phyloP scores from a whole-genome alignment of 2,329 filamentous ascomycete species.

The Helotiales sp. region DNA sequence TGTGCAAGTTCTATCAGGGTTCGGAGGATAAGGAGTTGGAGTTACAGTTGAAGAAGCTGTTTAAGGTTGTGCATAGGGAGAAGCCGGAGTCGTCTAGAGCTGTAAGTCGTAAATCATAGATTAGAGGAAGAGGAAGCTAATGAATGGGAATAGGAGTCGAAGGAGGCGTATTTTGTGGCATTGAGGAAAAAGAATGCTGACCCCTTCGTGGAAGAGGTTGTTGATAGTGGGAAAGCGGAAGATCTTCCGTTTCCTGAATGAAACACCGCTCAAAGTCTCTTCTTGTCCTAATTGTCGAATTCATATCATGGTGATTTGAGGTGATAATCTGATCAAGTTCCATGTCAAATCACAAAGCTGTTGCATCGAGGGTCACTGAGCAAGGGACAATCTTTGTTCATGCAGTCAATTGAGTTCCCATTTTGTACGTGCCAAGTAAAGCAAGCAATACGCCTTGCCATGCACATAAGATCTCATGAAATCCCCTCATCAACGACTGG shows the following conservation, averaged over 20 bases:
- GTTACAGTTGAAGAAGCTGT: constrained; percentile 70
- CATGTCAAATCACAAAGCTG: too few relatives aligned
- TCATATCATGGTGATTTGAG: not conserved
- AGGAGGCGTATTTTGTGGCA: constrained; percentile 84
- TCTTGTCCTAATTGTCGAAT: not conserved
- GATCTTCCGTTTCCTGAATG: not conserved
- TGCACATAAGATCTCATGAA: constrained; percentile 14
- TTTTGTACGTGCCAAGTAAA: constrained; percentile 21
- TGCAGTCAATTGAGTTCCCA: constrained; percentile 17
- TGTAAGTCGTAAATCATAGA: constrained; percentile 52
- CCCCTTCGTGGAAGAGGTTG: not conserved
- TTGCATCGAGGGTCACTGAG: not conserved
- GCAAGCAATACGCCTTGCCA: constrained; percentile 21
- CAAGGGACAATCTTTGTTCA: not conserved
- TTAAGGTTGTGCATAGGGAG: constrained; percentile 77
- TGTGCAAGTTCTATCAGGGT: constrained; percentile 98
- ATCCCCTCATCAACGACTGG: constrained; percentile 40
- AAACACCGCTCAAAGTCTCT: not conserved
- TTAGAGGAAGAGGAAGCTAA: not conserved
- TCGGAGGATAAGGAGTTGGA: constrained; percentile 81
- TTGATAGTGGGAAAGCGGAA: constrained; percentile 4
- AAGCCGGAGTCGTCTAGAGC: constrained; percentile 90
- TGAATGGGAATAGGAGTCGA: constrained; percentile 64
- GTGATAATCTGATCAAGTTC: too few relatives aligned
- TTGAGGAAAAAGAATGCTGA: constrained; percentile 63